These are phyloP conservation scores for Suillus paluster DNA, from an alignment of 768 basidiomycete genomes.

Conservation along the genomic window DNA sequence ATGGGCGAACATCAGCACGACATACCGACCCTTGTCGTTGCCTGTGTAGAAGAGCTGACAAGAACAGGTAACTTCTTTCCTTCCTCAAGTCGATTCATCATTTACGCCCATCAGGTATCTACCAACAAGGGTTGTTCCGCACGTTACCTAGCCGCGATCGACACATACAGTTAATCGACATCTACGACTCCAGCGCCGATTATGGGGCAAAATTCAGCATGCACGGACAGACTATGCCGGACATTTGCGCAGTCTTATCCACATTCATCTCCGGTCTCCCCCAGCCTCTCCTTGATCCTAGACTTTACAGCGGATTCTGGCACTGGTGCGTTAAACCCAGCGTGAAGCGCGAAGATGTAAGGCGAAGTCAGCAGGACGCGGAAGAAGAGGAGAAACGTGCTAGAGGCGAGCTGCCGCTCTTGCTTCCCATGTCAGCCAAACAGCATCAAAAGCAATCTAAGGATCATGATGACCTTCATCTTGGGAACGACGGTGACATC, in stretches of 20 bases:
- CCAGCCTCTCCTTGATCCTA: constrained; percentile 46
- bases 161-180: constrained; percentile 41
- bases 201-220: constrained; percentile 30
- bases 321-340: constrained; percentile 49
- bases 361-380: constrained; percentile 31
- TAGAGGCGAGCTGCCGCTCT: constrained; percentile 29
- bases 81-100: constrained; percentile 4
- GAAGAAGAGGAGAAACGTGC: constrained; percentile 38
- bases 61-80: constrained; percentile 39
- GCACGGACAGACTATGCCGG: constrained; percentile 43
- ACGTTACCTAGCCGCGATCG: constrained; percentile 45
- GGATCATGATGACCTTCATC: constrained; percentile 18
- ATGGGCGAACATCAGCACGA: constrained; percentile 43
- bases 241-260: constrained; percentile 50
- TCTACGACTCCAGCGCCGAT: constrained; percentile 39
- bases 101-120: constrained; percentile 38
- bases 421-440: constrained; percentile 14
- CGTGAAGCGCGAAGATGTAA: constrained; percentile 36
- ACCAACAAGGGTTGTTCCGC: constrained; percentile 47
- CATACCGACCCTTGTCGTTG: constrained; percentile 43
- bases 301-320: constrained; percentile 47
- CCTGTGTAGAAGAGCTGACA: constrained; percentile 51
- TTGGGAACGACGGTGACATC: constrained; percentile 24
- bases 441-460: constrained; percentile 11
- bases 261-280: constrained; percentile 53